These are phyloP conservation scores for Phanerodontia chrysosporium DNA, from an alignment of 768 basidiomycete species.

Conservation along the genomic window DNA sequence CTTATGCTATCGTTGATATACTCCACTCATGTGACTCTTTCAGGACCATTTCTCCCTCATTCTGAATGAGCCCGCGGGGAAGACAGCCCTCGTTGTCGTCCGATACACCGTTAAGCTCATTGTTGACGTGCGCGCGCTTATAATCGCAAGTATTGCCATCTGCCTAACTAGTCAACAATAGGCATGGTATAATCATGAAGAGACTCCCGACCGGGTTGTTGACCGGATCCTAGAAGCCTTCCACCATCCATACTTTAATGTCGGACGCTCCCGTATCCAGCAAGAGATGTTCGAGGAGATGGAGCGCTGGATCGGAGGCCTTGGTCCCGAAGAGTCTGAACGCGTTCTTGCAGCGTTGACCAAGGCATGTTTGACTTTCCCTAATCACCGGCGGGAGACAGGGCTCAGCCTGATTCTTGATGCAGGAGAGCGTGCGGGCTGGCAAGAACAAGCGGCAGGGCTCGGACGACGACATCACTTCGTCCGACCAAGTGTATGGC, in stretches of 20 bases:
- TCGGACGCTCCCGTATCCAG: conserved; percentile 50
- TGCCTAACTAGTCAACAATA: conserved; percentile 11
- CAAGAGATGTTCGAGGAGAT: conserved; percentile 54
- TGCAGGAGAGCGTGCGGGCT: conserved; percentile 48
- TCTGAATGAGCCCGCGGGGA: conserved; percentile 72
- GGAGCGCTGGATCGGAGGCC: conserved; percentile 48
- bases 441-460: conserved; percentile 56
- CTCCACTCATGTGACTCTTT: neutral
- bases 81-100: conserved; percentile 65
- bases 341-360: conserved; percentile 46
- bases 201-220: conserved; percentile 41
- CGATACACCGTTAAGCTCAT: conserved; percentile 56
- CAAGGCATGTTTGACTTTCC: conserved; percentile 37
- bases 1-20: neutral
- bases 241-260: conserved; percentile 67
- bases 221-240: conserved; percentile 57
- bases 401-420: too few species aligned
- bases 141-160: neutral
- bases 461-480: conserved; percentile 33
- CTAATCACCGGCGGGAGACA: too few species aligned
- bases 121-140: conserved; percentile 36
- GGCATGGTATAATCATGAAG: conserved; percentile 48
- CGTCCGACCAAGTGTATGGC: conserved; percentile 18
- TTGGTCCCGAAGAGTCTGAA: conserved; percentile 39
- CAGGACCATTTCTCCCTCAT: conserved; percentile 72